A percentile compares a stretch with the other conserved stretches of the same genome.
Evolutionary conservation across 805 yeast genomes (phyloP).

Genomic region (Scheffersomyces ergatensis): DNA sequence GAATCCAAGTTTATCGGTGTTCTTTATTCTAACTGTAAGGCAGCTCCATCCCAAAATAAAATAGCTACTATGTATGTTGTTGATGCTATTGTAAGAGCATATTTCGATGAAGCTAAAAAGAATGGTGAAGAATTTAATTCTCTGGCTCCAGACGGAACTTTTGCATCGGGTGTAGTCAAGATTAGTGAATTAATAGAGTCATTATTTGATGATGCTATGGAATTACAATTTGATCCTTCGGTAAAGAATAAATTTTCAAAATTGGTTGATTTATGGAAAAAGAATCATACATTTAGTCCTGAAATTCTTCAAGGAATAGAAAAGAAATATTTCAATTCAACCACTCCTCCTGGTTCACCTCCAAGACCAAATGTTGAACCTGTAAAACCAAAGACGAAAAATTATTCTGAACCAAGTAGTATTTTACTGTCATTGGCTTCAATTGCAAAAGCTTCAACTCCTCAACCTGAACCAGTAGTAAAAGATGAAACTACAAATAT

Average conservation of each 20-base stretch:
- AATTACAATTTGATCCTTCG: constrained; percentile 51
- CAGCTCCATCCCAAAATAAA: constrained; percentile 76
- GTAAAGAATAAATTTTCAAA: constrained; percentile 71
- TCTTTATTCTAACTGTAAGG: constrained; percentile 65
- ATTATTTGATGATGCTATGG: constrained; percentile 60
- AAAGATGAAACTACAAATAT: constrained; percentile 34
- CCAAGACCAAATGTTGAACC: constrained; percentile 35
- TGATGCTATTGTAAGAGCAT: constrained; percentile 88
- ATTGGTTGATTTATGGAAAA: constrained; percentile 89
- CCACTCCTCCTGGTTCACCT: constrained; percentile 68
- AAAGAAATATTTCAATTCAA: constrained; percentile 56
- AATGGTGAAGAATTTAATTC: constrained; percentile 44
- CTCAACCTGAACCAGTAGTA: constrained; percentile 15
- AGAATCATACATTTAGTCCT: constrained; percentile 72
- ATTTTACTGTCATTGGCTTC: constrained; percentile 70
- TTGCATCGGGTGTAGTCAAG: constrained; percentile 67
- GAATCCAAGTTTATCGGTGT: constrained; percentile 58
- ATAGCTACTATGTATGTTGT: constrained; percentile 88
- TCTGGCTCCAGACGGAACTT: constrained; percentile 65
- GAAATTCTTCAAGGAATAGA: constrained; percentile 54
- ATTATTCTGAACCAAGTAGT: constrained; percentile 48
- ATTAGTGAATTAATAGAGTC: constrained; percentile 64
- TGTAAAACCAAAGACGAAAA: constrained; percentile 14
- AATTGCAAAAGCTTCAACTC: constrained; percentile 41
- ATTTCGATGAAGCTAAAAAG: constrained; percentile 69